phyloP scores from a whole-genome alignment of 2,329 filamentous ascomycete genomes.

The Esteya vermicola region DNA sequence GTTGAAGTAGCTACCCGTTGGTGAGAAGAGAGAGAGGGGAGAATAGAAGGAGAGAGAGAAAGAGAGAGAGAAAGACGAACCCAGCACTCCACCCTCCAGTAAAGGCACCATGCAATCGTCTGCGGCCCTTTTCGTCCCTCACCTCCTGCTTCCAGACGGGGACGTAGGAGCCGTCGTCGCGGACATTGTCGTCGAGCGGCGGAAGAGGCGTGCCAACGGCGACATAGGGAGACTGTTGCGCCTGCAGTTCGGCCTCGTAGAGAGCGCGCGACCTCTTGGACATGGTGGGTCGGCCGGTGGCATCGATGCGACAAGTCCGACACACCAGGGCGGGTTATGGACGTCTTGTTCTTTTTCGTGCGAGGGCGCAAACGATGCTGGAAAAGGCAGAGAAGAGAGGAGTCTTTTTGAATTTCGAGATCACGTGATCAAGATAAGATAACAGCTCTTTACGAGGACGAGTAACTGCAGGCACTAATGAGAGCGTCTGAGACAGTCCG shows the following conservation, averaged over 20 bases:
- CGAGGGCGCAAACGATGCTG: too few species aligned
- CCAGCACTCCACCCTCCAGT: conserved; percentile 95
- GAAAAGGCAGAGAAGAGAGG: too few species aligned
- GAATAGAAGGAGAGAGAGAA: not conserved
- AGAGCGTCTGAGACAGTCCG: too few species aligned
- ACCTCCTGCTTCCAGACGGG: conserved; percentile 99
- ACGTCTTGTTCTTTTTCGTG: too few species aligned
- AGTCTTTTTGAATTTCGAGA: too few species aligned
- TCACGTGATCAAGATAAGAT: too few species aligned
- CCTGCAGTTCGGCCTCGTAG: conserved; percentile 61
- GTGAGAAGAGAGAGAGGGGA: not conserved
- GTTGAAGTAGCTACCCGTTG: conserved; percentile 81
- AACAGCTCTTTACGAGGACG: too few species aligned
- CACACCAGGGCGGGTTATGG: too few species aligned
- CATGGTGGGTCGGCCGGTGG: conserved; percentile 32
- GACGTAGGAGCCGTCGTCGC: conserved; percentile 84
- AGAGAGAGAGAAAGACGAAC: conserved; percentile 32
- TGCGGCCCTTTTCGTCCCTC: conserved; percentile 78
- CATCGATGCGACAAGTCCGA: not conserved
- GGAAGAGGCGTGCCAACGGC: conserved; percentile 77
- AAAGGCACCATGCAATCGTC: conserved; percentile 88
- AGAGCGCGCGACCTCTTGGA: conserved; percentile 67
- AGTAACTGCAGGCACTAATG: too few species aligned
- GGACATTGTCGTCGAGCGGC: conserved; percentile 55
- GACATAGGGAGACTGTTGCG: conserved; percentile 58